These are phyloP conservation scores for Datisca glomerata DNA, from an alignment of 306 rosid species.

Conservation along the genomic window DNA sequence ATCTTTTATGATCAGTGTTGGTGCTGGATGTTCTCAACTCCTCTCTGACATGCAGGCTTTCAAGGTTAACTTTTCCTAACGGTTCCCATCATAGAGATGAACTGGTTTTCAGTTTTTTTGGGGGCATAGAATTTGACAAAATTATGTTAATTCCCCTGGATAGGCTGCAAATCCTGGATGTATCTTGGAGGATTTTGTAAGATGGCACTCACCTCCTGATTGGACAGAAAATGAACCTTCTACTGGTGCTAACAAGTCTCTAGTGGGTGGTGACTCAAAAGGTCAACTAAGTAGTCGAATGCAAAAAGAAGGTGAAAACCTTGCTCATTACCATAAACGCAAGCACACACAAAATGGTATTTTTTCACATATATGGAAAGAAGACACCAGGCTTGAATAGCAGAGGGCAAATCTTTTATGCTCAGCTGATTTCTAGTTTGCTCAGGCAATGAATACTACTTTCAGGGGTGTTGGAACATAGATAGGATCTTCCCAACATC, in stretches of 20 bases:
- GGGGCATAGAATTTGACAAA: slow-evolving; percentile 4
- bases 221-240: slow-evolving; percentile 64
- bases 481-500: no score
- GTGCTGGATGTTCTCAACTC: slow-evolving; percentile 99
- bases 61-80: slow-evolving; percentile 49
- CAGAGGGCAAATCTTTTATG: no score
- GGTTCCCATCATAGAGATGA: slow-evolving; percentile 10
- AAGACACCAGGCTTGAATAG: no score
- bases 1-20: slow-evolving; percentile 65
- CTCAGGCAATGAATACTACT: no score
- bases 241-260: slow-evolving; percentile 35
- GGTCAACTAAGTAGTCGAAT: slow-evolving; percentile 90
- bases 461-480: no score
- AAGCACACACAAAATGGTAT: no score
- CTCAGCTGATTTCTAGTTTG: no score
- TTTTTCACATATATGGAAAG: no score
- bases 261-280: slow-evolving; percentile 34
- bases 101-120: slow-evolving; percentile 9
- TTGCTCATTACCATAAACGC: no score
- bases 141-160: no score
- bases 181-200: slow-evolving; percentile 94
- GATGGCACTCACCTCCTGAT: slow-evolving; percentile 99
- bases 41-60: slow-evolving; percentile 99
- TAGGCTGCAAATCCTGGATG: slow-evolving; percentile 99
- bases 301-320: slow-evolving; percentile 77